phyloP scores from a whole-genome alignment of 352 stramenopile genomes.

The Globisporangium spinosum region DNA sequence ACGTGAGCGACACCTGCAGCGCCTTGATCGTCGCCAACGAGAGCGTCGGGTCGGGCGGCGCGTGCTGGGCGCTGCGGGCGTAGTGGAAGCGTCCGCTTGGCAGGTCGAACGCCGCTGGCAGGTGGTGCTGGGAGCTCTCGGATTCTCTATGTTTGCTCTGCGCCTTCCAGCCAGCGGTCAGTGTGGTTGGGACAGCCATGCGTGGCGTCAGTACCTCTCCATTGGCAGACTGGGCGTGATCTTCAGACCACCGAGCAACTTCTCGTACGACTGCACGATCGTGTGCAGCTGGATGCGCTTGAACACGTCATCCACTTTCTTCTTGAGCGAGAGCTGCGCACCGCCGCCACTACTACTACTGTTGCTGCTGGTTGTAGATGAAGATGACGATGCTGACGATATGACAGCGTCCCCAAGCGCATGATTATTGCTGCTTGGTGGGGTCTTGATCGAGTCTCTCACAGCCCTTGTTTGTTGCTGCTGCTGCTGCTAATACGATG shows the following conservation, averaged over 20 bases:
- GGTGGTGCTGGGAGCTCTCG: not conserved
- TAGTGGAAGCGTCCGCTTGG: conserved; percentile 33
- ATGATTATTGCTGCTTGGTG: conserved; percentile 5
- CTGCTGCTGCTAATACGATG: not conserved
- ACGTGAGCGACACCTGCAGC: conserved; percentile 24
- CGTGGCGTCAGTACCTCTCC: conserved; percentile 25
- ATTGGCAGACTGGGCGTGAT: conserved; percentile 41
- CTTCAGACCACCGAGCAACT: conserved; percentile 29
- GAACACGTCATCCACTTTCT: conserved; percentile 49
- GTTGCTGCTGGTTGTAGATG: not conserved
- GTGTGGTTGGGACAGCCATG: conserved; percentile 14
- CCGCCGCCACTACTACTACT: not conserved
- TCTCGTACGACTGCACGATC: conserved; percentile 53
- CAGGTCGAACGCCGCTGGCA: conserved; percentile 20
- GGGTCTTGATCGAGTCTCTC: conserved; percentile 13
- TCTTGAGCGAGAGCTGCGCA: conserved; percentile 16
- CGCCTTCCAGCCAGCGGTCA: conserved; percentile 18
- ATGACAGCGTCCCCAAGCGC: not conserved
- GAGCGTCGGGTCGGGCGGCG: conserved; percentile 21
- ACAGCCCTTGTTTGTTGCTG: not conserved
- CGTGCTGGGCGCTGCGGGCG: conserved; percentile 30
- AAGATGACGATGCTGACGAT: not conserved
- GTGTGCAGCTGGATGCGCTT: conserved; percentile 49
- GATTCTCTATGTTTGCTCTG: conserved; percentile 12
- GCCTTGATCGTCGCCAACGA: conserved; percentile 29